Percentiles rank a stretch among this genome's conserved stretches.
phyloP scores from a whole-genome alignment of 257 asterid species.

The Nyctanthes arbortristis region DNA sequence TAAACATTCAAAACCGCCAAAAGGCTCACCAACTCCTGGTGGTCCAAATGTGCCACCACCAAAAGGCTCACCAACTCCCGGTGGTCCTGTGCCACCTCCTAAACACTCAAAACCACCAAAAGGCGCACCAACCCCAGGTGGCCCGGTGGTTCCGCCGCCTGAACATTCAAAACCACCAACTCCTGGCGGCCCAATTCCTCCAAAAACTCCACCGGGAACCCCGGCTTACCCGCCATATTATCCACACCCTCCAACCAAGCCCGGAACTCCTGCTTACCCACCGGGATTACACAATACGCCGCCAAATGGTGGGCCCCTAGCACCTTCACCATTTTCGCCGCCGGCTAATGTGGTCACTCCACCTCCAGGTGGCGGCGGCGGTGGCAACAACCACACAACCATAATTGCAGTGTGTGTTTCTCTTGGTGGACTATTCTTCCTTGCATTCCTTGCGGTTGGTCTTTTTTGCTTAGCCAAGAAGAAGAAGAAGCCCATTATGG shows the following conservation, averaged over 20 bases:
- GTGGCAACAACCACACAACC: slow-evolving; percentile 48
- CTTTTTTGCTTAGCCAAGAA: slow-evolving; percentile 66
- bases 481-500: slow-evolving; percentile 59
- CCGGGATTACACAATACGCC: slow-evolving; percentile 29
- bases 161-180: slow-evolving; percentile 29
- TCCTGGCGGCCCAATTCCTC: slow-evolving; percentile 24
- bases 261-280: slow-evolving; percentile 4
- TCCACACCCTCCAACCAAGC: slow-evolving; percentile 6
- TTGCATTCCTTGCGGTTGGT: slow-evolving; percentile 65
- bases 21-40: slow-evolving; percentile 14
- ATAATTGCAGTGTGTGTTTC: slow-evolving; percentile 63
- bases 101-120: too few species aligned
- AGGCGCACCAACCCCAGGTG: too few species aligned
- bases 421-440: slow-evolving; percentile 62
- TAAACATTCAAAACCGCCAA: slow-evolving; percentile 23
- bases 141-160: slow-evolving; percentile 9
- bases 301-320: slow-evolving; percentile 13
- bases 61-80: slow-evolving; percentile 11
- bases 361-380: slow-evolving; percentile 45
- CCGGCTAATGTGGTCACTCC: slow-evolving; percentile 37
- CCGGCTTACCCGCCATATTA: too few species aligned
- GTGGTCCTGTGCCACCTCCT: too few species aligned
- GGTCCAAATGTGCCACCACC: slow-evolving; percentile 24
- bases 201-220: slow-evolving; percentile 25
- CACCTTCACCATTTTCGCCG: slow-evolving; percentile 25